Conservation (phyloP, 2,329 filamentous ascomycete species). For the Pestalotiopsis sp. region DNA sequence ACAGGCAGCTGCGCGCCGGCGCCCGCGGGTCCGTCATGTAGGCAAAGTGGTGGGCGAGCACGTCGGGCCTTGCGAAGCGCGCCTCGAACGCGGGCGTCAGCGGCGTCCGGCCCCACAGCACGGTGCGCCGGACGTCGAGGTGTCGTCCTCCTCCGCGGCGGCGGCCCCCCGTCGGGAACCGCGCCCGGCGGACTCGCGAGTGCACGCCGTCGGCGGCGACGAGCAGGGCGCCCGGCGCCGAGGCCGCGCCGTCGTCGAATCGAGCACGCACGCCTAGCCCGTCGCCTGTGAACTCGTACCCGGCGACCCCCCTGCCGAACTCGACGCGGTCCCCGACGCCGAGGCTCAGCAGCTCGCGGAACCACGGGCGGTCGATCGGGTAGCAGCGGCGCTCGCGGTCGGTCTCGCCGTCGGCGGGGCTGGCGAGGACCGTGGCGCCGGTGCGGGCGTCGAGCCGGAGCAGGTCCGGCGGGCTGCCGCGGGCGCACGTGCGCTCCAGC, state of each 20-base stretch:
- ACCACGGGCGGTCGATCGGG: constrained; percentile 5
- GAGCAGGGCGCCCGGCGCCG: background rate
- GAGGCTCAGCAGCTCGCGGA: constrained; percentile 3
- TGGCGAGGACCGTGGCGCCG: background rate
- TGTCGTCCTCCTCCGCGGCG: background rate
- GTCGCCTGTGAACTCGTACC: background rate
- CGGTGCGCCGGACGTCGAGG: background rate
- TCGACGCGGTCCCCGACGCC: background rate
- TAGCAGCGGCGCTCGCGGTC: constrained; percentile 18
- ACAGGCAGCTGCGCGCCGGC: background rate
- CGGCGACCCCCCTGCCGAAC: constrained; percentile 9
- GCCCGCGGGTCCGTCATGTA: background rate
- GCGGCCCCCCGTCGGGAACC: background rate
- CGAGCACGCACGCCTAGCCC: background rate
- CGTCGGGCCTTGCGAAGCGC: background rate
- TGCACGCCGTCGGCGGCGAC: constrained; percentile 4
- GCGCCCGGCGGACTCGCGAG: background rate
- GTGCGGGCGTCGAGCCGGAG: background rate
- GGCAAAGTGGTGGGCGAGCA: background rate
- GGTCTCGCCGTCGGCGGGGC: constrained; percentile 6
- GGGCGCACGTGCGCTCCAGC: constrained; percentile 20
- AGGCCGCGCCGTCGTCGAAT: background rate
- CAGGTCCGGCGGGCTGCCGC: constrained; percentile 10
- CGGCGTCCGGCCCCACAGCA: constrained; percentile 5
- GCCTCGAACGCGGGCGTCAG: constrained; percentile 1